Evolutionary conservation across 176 grass and related monocot species (phyloP).

Genomic region (Eleusine indica): DNA sequence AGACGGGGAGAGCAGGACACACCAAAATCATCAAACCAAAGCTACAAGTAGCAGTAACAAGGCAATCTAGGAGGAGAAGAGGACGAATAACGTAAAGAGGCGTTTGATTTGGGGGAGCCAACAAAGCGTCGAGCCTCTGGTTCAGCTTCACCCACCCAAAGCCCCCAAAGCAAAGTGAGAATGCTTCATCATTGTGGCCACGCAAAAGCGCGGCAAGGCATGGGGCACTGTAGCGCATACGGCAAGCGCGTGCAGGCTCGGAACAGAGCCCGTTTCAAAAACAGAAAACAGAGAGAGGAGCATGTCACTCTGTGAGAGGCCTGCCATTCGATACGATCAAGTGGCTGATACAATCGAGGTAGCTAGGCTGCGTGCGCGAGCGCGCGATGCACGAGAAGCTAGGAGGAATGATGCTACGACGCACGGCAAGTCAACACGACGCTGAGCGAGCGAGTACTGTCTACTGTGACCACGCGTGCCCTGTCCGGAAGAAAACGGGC

Average conservation of each 20-base stretch:
- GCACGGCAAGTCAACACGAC: slow-evolving; percentile 26
- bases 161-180: slow-evolving; percentile 43
- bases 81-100: not conserved
- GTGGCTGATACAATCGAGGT: not conserved
- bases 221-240: slow-evolving; percentile 29
- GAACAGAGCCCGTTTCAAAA: slow-evolving; percentile 11
- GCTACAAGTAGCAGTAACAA: not conserved
- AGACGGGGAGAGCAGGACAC: slow-evolving; percentile 39
- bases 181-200: slow-evolving; percentile 54
- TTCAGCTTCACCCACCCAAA: not conserved
- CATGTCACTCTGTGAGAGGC: not conserved
- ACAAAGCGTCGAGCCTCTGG: slow-evolving; percentile 19
- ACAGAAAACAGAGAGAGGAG: not conserved
- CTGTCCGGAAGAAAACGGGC: slow-evolving; percentile 14
- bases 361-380: not conserved
- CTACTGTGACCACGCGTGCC: not conserved
- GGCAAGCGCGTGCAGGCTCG: not conserved
- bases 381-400: slow-evolving; percentile 17
- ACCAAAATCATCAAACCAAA: slow-evolving; percentile 28
- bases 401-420: slow-evolving; percentile 10
- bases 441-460: not conserved
- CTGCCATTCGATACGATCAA: slow-evolving; percentile 3
- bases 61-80: not conserved
- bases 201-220: slow-evolving; percentile 57
- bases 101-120: not conserved